These are phyloP conservation scores for Ogataea degrootiae DNA, from an alignment of 805 yeast species.

Conservation along the genomic window DNA sequence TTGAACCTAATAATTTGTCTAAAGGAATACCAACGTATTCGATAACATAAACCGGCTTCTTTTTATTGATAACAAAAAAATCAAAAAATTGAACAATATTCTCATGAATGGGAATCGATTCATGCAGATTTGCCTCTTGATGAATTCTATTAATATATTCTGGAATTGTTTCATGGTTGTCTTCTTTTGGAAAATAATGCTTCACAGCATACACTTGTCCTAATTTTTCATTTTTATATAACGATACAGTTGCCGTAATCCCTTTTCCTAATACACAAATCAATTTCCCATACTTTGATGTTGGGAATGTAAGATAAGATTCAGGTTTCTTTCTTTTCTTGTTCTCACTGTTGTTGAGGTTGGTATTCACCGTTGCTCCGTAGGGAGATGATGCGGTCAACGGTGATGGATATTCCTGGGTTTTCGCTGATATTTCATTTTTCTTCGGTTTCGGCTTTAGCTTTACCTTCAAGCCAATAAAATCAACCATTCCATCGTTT, in stretches of 20 bases:
- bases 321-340: too few relatives aligned
- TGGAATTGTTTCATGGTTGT: conserved; percentile 33
- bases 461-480: too few relatives aligned
- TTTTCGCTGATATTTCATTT: too few relatives aligned
- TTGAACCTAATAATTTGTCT: not conserved
- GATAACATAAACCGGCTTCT: conserved; percentile 26
- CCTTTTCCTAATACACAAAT: conserved; percentile 13
- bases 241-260: conserved; percentile 10
- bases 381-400: too few relatives aligned
- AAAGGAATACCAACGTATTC: conserved; percentile 33
- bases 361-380: too few relatives aligned
- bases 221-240: conserved; percentile 5
- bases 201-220: conserved; percentile 38
- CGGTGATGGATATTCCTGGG: too few relatives aligned
- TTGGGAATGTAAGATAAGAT: not conserved
- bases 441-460: too few relatives aligned
- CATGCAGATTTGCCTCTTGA: conserved; percentile 34
- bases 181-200: conserved; percentile 39
- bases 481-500: too few relatives aligned
- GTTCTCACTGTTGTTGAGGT: too few relatives aligned
- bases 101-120: conserved; percentile 22
- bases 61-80: conserved; percentile 21
- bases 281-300: conserved; percentile 15
- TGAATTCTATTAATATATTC: conserved; percentile 36
- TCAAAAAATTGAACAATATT: conserved; percentile 34